A percentile compares a stretch with the other conserved stretches of the same genome.
phyloP scores from a whole-genome alignment of 2,329 filamentous ascomycete species.

The Trichophaea hybrida region DNA sequence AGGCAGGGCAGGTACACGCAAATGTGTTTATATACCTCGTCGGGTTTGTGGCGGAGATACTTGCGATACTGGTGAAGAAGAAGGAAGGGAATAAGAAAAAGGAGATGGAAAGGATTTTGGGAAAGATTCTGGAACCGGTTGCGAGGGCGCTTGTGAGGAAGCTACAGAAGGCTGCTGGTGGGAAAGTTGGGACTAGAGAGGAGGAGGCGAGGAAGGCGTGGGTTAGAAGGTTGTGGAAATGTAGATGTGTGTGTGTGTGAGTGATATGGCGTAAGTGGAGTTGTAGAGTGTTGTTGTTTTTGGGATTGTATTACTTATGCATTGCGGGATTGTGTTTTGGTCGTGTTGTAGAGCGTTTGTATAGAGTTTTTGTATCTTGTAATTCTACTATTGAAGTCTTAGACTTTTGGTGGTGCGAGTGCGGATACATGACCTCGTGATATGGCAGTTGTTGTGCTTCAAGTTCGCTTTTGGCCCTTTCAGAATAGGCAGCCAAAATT shows the following conservation, averaged over 20 bases:
- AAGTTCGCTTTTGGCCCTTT: too few species aligned
- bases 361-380: too few species aligned
- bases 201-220: constrained; percentile 52
- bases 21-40: constrained; percentile 27
- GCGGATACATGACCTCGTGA: too few species aligned
- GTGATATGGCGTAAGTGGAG: too few species aligned
- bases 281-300: too few species aligned
- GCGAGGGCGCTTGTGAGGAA: constrained; percentile 10
- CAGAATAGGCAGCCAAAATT: too few species aligned
- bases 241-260: neutral
- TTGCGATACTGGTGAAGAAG: constrained; percentile 32
- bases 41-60: constrained; percentile 25
- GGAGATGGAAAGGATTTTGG: constrained; percentile 40
- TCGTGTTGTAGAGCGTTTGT: too few species aligned
- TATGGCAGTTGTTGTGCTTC: too few species aligned
- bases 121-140: constrained; percentile 42
- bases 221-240: constrained; percentile 43
- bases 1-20: constrained; percentile 22
- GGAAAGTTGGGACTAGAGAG: constrained; percentile 41
- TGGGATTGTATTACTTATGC: too few species aligned
- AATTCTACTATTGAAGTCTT: too few species aligned
- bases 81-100: constrained; percentile 35
- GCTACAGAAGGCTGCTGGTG: constrained; percentile 14
- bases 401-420: too few species aligned
- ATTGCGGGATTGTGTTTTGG: too few species aligned